Conservation (phyloP, 371 early-diverging fungal genomes). For the Apophysomyces trapeziformis region DNA sequence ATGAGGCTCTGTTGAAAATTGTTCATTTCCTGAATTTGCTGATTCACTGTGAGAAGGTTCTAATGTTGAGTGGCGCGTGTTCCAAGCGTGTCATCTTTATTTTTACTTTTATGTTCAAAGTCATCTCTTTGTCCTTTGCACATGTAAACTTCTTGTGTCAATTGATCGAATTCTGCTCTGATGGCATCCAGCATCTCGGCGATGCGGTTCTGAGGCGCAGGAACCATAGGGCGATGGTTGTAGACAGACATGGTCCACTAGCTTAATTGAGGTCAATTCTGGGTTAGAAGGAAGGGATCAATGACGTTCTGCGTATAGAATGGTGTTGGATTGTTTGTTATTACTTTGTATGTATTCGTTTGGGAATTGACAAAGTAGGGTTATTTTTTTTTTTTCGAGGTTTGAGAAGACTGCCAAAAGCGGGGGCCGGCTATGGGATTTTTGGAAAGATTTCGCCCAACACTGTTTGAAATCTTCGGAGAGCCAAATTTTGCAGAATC, state of each 20-base stretch:
- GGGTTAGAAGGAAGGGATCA: no score
- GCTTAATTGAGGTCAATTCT: background rate
- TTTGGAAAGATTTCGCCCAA: no score
- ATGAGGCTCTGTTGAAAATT: conserved; percentile 78
- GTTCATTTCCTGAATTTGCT: conserved; percentile 81
- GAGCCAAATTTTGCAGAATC: no score
- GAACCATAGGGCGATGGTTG: conserved; percentile 89
- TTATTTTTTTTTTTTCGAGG: no score
- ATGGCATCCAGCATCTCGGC: conserved; percentile 87
- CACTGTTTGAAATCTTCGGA: no score
- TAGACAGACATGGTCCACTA: conserved; percentile 62
- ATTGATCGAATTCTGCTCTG: conserved; percentile 80
- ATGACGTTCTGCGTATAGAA: no score
- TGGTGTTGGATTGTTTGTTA: no score
- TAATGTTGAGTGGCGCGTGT: background rate
- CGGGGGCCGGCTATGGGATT: no score
- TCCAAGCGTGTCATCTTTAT: background rate
- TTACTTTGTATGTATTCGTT: no score
- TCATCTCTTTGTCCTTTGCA: conserved; percentile 87
- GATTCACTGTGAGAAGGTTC: conserved; percentile 50
- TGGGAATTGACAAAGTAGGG: no score
- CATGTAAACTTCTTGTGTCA: conserved; percentile 77
- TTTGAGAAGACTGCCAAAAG: no score
- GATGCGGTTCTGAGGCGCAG: conserved; percentile 71
- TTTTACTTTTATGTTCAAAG: conserved; percentile 86